Percentiles rank a stretch among this genome's conserved stretches.
phyloP scores from a whole-genome alignment of 2,329 filamentous ascomycete species.

The Ceratocystis harringtonii region DNA sequence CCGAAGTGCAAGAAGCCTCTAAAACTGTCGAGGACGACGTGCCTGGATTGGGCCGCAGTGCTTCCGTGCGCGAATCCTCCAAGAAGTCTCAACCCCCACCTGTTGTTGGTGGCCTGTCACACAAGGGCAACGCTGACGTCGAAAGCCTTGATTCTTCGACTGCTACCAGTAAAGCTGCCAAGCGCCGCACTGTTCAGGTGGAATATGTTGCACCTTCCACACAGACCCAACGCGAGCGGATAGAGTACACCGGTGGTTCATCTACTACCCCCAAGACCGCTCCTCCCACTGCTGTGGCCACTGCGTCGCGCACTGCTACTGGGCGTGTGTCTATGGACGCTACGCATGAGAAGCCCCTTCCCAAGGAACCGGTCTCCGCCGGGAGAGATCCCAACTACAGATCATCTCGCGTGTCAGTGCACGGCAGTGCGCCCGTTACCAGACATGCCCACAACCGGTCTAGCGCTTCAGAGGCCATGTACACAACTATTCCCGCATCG shows the following conservation, averaged over 20 bases:
- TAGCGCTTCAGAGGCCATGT: slow-evolving; percentile 32
- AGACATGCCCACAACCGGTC: slow-evolving; percentile 27
- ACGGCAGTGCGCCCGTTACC: neutral
- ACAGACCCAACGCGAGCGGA: slow-evolving; percentile 58
- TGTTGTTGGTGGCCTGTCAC: slow-evolving; percentile 47
- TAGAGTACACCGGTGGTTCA: slow-evolving; percentile 21
- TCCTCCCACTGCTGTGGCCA: slow-evolving; percentile 37
- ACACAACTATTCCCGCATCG: slow-evolving; percentile 22
- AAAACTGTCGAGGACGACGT: slow-evolving; percentile 42
- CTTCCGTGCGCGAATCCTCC: slow-evolving; percentile 76
- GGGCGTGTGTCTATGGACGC: slow-evolving; percentile 38
- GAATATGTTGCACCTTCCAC: slow-evolving; percentile 91
- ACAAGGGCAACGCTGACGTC: slow-evolving; percentile 57
- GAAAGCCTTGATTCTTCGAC: slow-evolving; percentile 37
- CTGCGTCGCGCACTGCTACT: slow-evolving; percentile 27
- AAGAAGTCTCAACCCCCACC: slow-evolving; percentile 40
- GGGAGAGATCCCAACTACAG: slow-evolving; percentile 21
- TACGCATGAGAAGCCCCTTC: slow-evolving; percentile 40
- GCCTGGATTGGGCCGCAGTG: slow-evolving; percentile 60
- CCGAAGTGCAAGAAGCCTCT: slow-evolving; percentile 70
- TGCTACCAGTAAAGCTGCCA: slow-evolving; percentile 59
- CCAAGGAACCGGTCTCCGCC: slow-evolving; percentile 33
- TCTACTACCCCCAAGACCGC: slow-evolving; percentile 26
- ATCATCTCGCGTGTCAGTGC: slow-evolving; percentile 17
- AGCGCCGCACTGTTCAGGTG: slow-evolving; percentile 87